Base-by-base conservation (phyloP, 805 yeast genomes). In the Wickerhamiella australiensis region DNA sequence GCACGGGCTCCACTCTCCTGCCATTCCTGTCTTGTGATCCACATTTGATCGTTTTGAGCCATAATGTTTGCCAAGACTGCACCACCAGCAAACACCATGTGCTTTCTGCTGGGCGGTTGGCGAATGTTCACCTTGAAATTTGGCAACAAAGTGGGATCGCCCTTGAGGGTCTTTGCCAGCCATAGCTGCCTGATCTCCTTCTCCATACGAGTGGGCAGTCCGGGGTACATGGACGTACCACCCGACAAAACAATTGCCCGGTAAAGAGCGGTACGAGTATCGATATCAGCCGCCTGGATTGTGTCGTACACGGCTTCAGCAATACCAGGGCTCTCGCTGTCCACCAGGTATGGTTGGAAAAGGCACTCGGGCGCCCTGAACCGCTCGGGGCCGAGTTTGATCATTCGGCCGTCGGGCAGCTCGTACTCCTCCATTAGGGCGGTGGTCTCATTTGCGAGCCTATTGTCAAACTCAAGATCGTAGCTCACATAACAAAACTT, bases 191-290 rank as follows among this genome's bases (percentile, higher is more conserved):
- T 92, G 67, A 92, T 75, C 66, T 92, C 98, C 66, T 85, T 90
- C 66, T 92, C 97, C 57, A 92, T 72, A 61, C 98, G 76, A 11
- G 95, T 83, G 17, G 98, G 98, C 58, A 92, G 76, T 26, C 98
- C 98, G 1, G 98, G 97, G 64, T 92, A 92, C 98, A 92, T 92
- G 47, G 95, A 83, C 1, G 97, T 88, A 51, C 98, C 98, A 64
- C 98, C 98, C 5, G 95, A 85, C 42, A 92, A 75, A 25, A 92
- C 97, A 64, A 92, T 84, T 2, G 96, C 94, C 62, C 82, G 85
- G 70, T 77, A 92, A 53, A 92, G 73, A 0, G 95, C 76, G 5
- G 94, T 74, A 68, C 96, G 80, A 48, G 92, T 78, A 64, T 92
- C 98, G 46, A 92, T 82, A 62, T 92, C 97, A 40, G 97, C 96